Percentiles rank a stretch among this genome's conserved stretches.
Conservation (phyloP, 1,139 yeast genomes). For the Hansenula lynferdii region DNA sequence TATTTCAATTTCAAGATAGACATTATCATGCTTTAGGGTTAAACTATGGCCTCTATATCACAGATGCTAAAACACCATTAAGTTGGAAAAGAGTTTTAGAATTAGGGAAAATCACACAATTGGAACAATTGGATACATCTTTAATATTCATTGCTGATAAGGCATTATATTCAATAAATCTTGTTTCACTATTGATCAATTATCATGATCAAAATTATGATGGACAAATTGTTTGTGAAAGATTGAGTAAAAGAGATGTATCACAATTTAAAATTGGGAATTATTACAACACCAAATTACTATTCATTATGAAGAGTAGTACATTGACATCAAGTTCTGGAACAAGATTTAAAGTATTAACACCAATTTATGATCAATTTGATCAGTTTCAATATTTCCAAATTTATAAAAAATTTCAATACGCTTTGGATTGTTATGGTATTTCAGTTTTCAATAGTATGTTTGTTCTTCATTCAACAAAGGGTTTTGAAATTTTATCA, state of each 20-base stretch:
- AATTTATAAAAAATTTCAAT: constrained; percentile 42
- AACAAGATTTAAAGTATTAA: constrained; percentile 42
- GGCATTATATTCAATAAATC: constrained; percentile 54
- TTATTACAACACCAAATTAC: constrained; percentile 52
- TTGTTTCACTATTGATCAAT: constrained; percentile 31
- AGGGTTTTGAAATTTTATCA: constrained; percentile 65
- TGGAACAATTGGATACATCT: constrained; percentile 57
- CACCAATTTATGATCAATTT: constrained; percentile 45
- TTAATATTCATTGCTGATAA: constrained; percentile 57
- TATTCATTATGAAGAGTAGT: constrained; percentile 18
- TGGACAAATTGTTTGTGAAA: constrained; percentile 25
- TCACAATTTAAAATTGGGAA: constrained; percentile 57
- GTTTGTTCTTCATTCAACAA: constrained; percentile 61
- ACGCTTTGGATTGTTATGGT: constrained; percentile 50
- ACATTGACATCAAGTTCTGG: constrained; percentile 11
- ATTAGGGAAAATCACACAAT: constrained; percentile 49
- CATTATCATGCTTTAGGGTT: constrained; percentile 39
- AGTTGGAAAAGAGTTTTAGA: constrained; percentile 61
- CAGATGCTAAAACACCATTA: constrained; percentile 26
- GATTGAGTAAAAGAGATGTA: constrained; percentile 34
- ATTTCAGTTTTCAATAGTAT: constrained; percentile 56
- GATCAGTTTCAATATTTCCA: constrained; percentile 47
- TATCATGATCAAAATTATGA: constrained; percentile 21
- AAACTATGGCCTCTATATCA: constrained; percentile 39
- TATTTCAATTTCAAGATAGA: constrained; percentile 31